These are phyloP conservation scores for Ceratocystis diversiconidia DNA, from an alignment of 2,329 filamentous ascomycete species.

Conservation along the genomic window DNA sequence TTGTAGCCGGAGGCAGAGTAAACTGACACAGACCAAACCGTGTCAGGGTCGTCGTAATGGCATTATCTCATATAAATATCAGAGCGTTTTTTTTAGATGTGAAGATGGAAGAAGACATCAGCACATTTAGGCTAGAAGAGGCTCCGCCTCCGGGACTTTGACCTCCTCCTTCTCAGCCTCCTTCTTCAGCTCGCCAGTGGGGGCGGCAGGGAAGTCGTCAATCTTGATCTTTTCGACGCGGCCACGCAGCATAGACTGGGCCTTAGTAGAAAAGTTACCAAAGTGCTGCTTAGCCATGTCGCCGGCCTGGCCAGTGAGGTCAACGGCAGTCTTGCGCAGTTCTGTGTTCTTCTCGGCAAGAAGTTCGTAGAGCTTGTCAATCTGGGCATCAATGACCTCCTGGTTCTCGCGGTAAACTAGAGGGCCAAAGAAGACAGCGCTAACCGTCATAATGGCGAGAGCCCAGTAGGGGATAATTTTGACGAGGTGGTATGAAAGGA, in stretches of 20 bases:
- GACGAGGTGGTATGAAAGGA: conserved; percentile 53
- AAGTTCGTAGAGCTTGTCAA: conserved; percentile 42
- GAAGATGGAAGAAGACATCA: background rate
- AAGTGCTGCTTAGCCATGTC: conserved; percentile 53
- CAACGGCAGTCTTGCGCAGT: conserved; percentile 45
- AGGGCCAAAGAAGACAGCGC: conserved; percentile 46
- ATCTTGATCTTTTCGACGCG: conserved; percentile 31
- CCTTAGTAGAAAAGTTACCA: conserved; percentile 54
- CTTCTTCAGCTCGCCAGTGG: conserved; percentile 27
- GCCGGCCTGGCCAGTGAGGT: conserved; percentile 49
- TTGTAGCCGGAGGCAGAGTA: background rate
- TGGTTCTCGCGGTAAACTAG: conserved; percentile 53
- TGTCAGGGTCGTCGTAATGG: background rate
- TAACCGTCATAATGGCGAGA: conserved; percentile 45
- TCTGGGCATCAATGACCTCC: conserved; percentile 51
- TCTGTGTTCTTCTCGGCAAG: conserved; percentile 50
- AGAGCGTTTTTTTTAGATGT: background rate
- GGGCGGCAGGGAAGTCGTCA: conserved; percentile 27
- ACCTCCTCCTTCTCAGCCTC: conserved; percentile 12
- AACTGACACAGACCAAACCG: background rate
- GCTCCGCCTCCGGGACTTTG: conserved; percentile 7
- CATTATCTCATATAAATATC: background rate
- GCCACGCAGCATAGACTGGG: conserved; percentile 47
- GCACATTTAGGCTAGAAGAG: conserved; percentile 10
- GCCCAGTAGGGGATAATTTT: conserved; percentile 60